Evolutionary conservation across 2,329 filamentous ascomycete species (phyloP).

Genomic region (Raffaelea arxii): DNA sequence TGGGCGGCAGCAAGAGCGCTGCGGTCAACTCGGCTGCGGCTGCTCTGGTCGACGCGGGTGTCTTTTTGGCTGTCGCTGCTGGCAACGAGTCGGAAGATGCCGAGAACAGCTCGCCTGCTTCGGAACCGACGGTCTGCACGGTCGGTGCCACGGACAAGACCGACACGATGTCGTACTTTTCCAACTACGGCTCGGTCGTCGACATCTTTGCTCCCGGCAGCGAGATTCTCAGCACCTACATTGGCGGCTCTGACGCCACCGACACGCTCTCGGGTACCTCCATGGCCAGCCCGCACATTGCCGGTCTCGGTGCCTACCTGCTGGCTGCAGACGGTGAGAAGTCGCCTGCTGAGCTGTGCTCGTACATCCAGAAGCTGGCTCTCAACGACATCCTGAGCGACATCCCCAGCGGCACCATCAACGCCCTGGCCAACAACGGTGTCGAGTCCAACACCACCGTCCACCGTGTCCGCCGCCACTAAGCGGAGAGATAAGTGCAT

Average conservation of each 20-base stretch:
- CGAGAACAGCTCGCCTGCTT: conserved; percentile 35
- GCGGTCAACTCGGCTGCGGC: conserved; percentile 42
- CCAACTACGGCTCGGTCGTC: conserved; percentile 40
- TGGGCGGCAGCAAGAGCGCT: conserved; percentile 36
- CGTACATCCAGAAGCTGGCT: conserved; percentile 32
- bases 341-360: conserved; percentile 35
- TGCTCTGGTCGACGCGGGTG: conserved; percentile 31
- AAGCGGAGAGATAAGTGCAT: too few species aligned
- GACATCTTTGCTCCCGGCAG: conserved; percentile 43
- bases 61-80: conserved; percentile 47
- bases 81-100: conserved; percentile 40
- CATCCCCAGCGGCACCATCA: conserved; percentile 33
- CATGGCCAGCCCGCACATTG: conserved; percentile 25
- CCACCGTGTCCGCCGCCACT: too few species aligned
- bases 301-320: conserved; percentile 27
- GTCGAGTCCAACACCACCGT: background rate
- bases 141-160: conserved; percentile 36
- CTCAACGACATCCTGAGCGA: conserved; percentile 29
- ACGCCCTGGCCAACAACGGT: conserved; percentile 48
- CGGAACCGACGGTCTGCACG: conserved; percentile 37
- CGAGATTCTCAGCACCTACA: conserved; percentile 37
- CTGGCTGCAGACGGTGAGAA: conserved; percentile 31
- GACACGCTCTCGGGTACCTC: conserved; percentile 37
- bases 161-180: conserved; percentile 35
- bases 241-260: conserved; percentile 23